Conservation (phyloP, 2,329 filamentous ascomycete genomes). For the Aspergillus uvarum region DNA sequence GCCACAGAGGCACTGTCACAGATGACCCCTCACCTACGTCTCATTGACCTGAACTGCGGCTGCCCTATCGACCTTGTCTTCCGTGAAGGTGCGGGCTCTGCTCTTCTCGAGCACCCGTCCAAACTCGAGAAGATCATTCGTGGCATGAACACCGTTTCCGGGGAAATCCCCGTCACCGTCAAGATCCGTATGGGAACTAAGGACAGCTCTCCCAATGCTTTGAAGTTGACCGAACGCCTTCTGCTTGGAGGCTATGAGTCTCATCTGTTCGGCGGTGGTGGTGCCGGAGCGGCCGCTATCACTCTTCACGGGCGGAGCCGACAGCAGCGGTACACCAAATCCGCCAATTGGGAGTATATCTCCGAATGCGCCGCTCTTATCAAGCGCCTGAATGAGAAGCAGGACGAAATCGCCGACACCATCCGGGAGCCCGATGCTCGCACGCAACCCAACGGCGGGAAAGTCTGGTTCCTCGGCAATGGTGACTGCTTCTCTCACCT, state of each 20-base stretch:
- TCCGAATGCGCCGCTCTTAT: conserved; percentile 83
- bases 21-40: conserved; percentile 77
- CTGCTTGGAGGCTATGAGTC: conserved; percentile 76
- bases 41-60: conserved; percentile 94
- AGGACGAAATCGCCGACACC: conserved; percentile 70
- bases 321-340: conserved; percentile 89
- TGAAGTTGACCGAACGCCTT: conserved; percentile 78
- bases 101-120: conserved; percentile 79
- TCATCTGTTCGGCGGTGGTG: conserved; percentile 58
- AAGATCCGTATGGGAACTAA: conserved; percentile 93
- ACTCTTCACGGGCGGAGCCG: conserved; percentile 91
- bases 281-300: conserved; percentile 87
- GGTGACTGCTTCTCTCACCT: conserved; percentile 93
- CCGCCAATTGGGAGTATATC: conserved; percentile 95
- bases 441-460: conserved; percentile 67
- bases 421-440: conserved; percentile 72
- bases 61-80: conserved; percentile 96
- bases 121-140: conserved; percentile 94
- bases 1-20: conserved; percentile 76
- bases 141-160: conserved; percentile 92
- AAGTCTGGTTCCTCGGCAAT: conserved; percentile 91
- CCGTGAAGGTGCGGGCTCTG: conserved; percentile 83
- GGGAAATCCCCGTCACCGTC: conserved; percentile 85
- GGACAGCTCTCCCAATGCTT: conserved; percentile 74
- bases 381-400: conserved; percentile 71